These are phyloP conservation scores for Ceriops decandra DNA, from an alignment of 345 rosid genomes.

Conservation along the genomic window DNA sequence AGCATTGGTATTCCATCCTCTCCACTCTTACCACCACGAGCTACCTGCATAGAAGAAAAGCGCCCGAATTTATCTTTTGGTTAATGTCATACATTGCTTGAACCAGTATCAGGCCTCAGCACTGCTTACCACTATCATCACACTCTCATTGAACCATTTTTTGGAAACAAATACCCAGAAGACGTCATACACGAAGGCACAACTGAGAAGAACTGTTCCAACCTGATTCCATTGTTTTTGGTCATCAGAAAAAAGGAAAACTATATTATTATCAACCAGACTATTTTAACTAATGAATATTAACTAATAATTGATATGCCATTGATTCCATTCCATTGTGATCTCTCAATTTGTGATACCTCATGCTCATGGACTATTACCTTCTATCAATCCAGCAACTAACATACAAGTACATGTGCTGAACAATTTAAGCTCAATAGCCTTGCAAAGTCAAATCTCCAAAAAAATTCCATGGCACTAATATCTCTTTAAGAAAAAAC, in stretches of 20 bases:
- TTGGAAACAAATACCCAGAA: conserved; percentile 99
- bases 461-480: background rate
- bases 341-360: background rate
- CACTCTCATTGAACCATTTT: conserved; percentile 94
- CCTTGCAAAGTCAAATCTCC: background rate
- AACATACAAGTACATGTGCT: background rate
- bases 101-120: background rate
- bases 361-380: background rate
- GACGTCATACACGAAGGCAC: conserved; percentile 93
- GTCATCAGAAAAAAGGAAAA: background rate
- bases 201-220: conserved; percentile 90
- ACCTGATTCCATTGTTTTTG: conserved; percentile 52
- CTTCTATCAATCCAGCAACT: background rate
- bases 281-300: background rate
- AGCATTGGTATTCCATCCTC: conserved; percentile 98
- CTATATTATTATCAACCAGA: background rate
- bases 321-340: background rate
- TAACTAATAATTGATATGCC: background rate
- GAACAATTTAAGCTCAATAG: background rate
- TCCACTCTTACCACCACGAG: conserved; percentile 94
- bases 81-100: background rate
- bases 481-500: background rate
- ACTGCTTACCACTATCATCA: conserved; percentile 93
- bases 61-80: background rate
- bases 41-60: conserved; percentile 52